These are phyloP conservation scores for Cladophialophora exuberans DNA, from an alignment of 2,329 filamentous ascomycete species.

Conservation along the genomic window DNA sequence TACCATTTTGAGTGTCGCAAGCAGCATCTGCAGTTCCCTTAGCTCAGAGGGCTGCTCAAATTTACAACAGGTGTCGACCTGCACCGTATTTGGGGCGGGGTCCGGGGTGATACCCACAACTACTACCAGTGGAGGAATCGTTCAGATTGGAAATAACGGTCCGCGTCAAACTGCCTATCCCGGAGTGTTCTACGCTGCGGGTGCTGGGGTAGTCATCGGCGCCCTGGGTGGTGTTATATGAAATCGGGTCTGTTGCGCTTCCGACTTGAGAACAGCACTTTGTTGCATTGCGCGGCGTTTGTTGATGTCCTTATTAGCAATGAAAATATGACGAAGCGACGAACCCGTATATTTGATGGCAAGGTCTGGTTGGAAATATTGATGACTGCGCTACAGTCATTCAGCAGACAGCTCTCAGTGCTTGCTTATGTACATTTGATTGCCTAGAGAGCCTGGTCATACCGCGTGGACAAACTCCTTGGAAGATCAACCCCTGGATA, in stretches of 20 bases:
- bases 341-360: slow-evolving; percentile 9
- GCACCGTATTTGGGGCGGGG: slow-evolving; percentile 42
- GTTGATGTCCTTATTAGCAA: background rate
- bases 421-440: no score
- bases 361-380: background rate
- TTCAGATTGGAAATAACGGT: slow-evolving; percentile 27
- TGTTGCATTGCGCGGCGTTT: slow-evolving; percentile 6
- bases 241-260: background rate
- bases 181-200: slow-evolving; percentile 47
- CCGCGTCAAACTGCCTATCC: slow-evolving; percentile 35
- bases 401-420: background rate
- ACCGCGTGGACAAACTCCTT: no score
- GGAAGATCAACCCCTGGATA: no score
- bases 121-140: slow-evolving; percentile 32
- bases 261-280: background rate
- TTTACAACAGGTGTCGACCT: slow-evolving; percentile 49
- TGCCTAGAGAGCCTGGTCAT: no score
- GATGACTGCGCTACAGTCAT: background rate
- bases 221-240: slow-evolving; percentile 36
- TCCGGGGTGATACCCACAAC: slow-evolving; percentile 28
- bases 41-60: slow-evolving; percentile 54
- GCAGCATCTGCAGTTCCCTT: slow-evolving; percentile 51
- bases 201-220: slow-evolving; percentile 48
- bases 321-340: slow-evolving; percentile 24
- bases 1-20: slow-evolving; percentile 44